Percentiles rank a stretch among this genome's conserved stretches.
phyloP scores from a whole-genome alignment of 2,329 filamentous ascomycete genomes.

The Gyromitra esculenta region DNA sequence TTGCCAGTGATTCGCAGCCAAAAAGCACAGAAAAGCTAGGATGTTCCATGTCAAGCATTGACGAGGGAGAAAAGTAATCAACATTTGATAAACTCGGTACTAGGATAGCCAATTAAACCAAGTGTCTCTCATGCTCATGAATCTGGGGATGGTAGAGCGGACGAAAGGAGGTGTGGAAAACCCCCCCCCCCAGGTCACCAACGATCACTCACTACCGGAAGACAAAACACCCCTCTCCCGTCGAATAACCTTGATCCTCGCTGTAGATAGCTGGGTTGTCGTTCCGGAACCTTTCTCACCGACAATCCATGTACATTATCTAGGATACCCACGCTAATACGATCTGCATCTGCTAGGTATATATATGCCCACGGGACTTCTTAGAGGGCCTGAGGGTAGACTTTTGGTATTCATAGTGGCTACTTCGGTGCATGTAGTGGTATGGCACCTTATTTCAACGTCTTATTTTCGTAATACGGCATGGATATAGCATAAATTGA shows the following conservation, averaged over 20 bases:
- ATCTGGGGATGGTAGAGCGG: not conserved
- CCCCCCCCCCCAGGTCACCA: slow-evolving; percentile 25
- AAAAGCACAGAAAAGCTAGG: not conserved
- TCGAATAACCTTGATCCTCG: too few species aligned
- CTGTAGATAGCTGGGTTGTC: not conserved
- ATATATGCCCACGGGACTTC: not conserved
- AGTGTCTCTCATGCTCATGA: not conserved
- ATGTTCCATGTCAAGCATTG: not conserved
- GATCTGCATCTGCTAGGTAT: slow-evolving; percentile 27
- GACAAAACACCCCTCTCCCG: too few species aligned
- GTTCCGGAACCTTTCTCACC: slow-evolving; percentile 22
- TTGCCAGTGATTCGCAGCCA: not conserved
- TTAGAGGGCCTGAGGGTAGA: slow-evolving; percentile 1
- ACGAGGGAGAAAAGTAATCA: not conserved
- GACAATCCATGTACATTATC: slow-evolving; percentile 32
- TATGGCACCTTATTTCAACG: slow-evolving; percentile 36
- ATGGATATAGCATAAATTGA: not conserved
- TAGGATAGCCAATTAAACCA: not conserved
- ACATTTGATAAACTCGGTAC: not conserved
- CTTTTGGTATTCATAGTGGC: not conserved
- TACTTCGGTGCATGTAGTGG: not conserved
- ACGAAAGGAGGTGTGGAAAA: not conserved
- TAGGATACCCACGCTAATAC: slow-evolving; percentile 1
- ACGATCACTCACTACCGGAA: slow-evolving; percentile 35
- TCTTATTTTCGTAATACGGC: not conserved